phyloP scores from a whole-genome alignment of 2,329 filamentous ascomycete genomes.

The Fusarium denticulatum region DNA sequence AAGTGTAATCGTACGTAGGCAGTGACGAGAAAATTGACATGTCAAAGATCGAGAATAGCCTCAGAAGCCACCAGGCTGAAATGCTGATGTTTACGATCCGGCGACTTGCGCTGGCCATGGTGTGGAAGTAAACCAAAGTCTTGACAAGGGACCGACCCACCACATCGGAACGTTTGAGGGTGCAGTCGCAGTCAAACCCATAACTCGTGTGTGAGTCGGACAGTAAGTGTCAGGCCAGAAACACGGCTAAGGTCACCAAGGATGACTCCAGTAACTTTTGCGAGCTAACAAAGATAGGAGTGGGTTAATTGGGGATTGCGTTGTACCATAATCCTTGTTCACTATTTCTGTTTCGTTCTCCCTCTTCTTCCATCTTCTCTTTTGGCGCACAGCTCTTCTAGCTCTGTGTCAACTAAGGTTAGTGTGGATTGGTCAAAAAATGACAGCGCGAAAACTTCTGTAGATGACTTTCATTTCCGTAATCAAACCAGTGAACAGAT shows the following conservation, averaged over 20 bases:
- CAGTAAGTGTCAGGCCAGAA: slow-evolving; percentile 27
- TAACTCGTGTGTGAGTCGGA: slow-evolving; percentile 12
- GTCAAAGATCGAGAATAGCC: slow-evolving; percentile 8
- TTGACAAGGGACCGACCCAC: slow-evolving; percentile 18
- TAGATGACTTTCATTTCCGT: not conserved
- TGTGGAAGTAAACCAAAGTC: slow-evolving; percentile 9
- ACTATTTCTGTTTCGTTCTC: slow-evolving; percentile 14
- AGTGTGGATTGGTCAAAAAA: not conserved
- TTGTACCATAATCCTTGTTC: not conserved
- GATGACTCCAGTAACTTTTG: not conserved
- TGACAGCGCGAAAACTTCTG: not conserved
- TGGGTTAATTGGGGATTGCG: not conserved
- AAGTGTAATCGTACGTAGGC: not conserved
- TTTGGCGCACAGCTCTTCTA: not conserved
- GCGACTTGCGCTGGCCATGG: not conserved
- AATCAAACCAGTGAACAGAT: not conserved
- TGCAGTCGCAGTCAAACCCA: slow-evolving; percentile 25
- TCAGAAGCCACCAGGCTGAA: slow-evolving; percentile 1
- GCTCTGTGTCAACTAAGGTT: not conserved
- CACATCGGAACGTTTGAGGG: slow-evolving; percentile 5
- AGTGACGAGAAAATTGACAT: slow-evolving; percentile 5
- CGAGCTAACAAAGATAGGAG: not conserved
- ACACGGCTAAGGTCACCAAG: slow-evolving; percentile 1
- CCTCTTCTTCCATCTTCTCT: slow-evolving; percentile 13
- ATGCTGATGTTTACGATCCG: not conserved